These are phyloP conservation scores for Crepidotus variabilis DNA, from an alignment of 768 basidiomycete species.

Conservation along the genomic window DNA sequence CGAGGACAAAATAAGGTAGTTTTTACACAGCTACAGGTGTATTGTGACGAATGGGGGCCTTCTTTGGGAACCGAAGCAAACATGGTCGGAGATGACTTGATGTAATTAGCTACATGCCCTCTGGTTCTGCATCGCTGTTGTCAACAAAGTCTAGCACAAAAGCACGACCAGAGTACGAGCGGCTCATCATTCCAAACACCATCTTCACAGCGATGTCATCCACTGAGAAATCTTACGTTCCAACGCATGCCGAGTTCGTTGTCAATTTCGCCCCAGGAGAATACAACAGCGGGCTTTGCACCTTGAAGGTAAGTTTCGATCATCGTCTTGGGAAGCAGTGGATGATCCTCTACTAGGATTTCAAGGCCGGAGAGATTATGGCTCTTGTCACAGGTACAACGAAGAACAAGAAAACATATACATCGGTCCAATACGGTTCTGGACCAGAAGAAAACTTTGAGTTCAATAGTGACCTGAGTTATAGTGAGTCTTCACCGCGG, in stretches of 20 bases:
- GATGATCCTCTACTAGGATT: slow-evolving; percentile 22
- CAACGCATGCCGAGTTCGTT: slow-evolving; percentile 30
- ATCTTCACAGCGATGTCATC: slow-evolving; percentile 18
- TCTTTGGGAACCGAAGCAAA: no score
- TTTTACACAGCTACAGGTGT: no score
- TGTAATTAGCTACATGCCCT: no score
- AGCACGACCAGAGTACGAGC: not conserved
- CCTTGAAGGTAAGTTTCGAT: slow-evolving; percentile 29
- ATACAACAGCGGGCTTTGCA: slow-evolving; percentile 30
- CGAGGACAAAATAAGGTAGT: no score
- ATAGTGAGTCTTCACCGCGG: slow-evolving; percentile 35
- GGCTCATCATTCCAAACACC: not conserved
- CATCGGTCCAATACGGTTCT: slow-evolving; percentile 48
- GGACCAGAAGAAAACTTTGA: slow-evolving; percentile 46
- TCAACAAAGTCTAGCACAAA: not conserved
- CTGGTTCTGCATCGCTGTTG: no score
- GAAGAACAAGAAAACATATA: slow-evolving; percentile 38
- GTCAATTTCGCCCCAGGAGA: slow-evolving; percentile 33
- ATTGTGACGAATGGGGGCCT: no score
- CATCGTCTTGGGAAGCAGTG: no score
- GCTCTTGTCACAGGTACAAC: slow-evolving; percentile 27
- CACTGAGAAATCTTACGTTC: slow-evolving; percentile 25
- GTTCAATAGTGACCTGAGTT: slow-evolving; percentile 57
- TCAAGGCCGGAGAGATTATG: slow-evolving; percentile 34
- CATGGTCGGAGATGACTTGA: no score